A percentile compares a stretch with the other conserved stretches of the same genome.
Conservation (phyloP, 202 grass and related monocot genomes). For the Musa balbisiana region DNA sequence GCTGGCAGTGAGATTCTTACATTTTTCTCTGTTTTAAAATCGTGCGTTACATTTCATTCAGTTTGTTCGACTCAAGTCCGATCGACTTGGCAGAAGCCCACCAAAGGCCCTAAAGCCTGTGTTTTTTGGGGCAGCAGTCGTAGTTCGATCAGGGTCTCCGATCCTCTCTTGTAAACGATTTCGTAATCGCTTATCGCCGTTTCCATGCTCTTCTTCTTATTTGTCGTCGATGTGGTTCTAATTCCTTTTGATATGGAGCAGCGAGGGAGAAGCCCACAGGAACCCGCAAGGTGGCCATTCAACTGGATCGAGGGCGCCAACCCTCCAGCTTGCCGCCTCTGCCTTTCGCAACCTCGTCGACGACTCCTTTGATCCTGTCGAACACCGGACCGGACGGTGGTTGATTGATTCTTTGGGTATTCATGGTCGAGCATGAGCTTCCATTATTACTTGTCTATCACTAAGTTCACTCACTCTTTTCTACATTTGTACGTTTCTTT, state of each 20-base stretch:
- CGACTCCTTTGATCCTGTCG: constrained; percentile 47
- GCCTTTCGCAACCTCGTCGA: constrained; percentile 57
- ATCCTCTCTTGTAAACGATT: neutral
- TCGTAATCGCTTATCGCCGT: neutral
- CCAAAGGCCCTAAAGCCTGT: too few species aligned
- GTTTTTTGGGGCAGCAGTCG: too few species aligned
- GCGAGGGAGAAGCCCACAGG: constrained; percentile 60
- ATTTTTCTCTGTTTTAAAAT: too few species aligned
- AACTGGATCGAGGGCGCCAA: constrained; percentile 58
- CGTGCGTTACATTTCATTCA: too few species aligned
- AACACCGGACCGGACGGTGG: constrained; percentile 51
- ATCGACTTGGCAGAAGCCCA: too few species aligned
- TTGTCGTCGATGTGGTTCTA: neutral
- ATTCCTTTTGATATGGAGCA: neutral
- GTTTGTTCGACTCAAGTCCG: too few species aligned
- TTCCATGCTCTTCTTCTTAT: too few species aligned
- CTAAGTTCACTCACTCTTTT: too few species aligned
- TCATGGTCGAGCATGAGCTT: too few species aligned
- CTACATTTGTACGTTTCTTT: too few species aligned
- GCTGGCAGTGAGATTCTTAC: too few species aligned
- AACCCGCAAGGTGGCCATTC: constrained; percentile 82
- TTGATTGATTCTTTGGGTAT: constrained; percentile 36
- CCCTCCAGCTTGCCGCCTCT: constrained; percentile 57
- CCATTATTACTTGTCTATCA: too few species aligned
- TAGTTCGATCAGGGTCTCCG: constrained; percentile 61